Evolutionary conservation across 1,139 yeast genomes (phyloP), one percentile per base, ranked within the genome.

Genomic region (Geotrichum reessii): DNA sequence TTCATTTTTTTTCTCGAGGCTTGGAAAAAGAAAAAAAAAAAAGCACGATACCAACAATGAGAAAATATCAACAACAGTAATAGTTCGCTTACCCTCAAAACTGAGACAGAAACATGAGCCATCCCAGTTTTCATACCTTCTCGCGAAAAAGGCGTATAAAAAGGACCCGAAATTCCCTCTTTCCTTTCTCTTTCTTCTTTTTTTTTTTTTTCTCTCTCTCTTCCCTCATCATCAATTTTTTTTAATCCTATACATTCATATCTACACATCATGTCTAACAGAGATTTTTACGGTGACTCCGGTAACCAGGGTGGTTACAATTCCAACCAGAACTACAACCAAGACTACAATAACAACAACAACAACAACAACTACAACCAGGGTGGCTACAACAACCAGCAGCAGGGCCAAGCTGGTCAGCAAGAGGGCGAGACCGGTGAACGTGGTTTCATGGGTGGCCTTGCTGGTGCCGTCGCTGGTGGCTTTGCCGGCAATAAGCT

Each of bases 401-500:
- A 58, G 47, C 63, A 65, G 54, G 62, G n/a, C n/a, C n/a, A n/a
- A n/a, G n/a, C n/a, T n/a, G n/a, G n/a, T n/a, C n/a, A n/a, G n/a
- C n/a, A n/a, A n/a, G n/a, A 62, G 57, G 70, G 70, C 37, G 68
- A 67, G 47, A 72, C 69, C 54, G 82, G 82, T 56, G 86, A 82
- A 62, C 80, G 86, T 73, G 87, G 87, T 28, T 66, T 84, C 53
- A 64, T 82, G 19, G 75, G 84, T 50, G 76, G 83, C 17, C 70
- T 83, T 47, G 77, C 78, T 17, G 88, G 88, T 64, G 87, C 84
- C 63, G 79, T 80, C 55, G 83, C 82, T 53, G 87, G 87, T 68
- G 85, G 82, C 25, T 74, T 71, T 63, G 76, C 72, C 54, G 78
- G 77, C 56, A 67, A 71, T 53, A 71, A 71, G 64, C 31, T 69